These are phyloP conservation scores for Novymonas esmeraldas DNA, from an alignment of 208 protist genomes.

Conservation along the genomic window DNA sequence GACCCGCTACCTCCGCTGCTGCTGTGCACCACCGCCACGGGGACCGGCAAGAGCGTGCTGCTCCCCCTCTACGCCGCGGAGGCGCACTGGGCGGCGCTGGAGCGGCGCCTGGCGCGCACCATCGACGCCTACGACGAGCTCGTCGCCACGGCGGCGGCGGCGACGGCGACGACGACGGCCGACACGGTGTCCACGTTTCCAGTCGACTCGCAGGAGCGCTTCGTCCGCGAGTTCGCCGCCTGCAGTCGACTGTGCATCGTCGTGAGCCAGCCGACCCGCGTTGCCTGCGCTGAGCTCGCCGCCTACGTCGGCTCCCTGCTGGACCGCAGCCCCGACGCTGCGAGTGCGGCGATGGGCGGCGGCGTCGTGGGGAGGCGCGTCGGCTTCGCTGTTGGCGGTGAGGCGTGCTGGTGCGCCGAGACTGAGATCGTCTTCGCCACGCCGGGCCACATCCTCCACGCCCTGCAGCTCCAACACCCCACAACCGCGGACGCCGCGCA, in stretches of 20 bases:
- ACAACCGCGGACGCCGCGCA: background rate
- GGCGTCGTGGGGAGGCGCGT: slow-evolving; percentile 55
- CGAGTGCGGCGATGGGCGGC: background rate
- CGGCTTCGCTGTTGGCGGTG: slow-evolving; percentile 75
- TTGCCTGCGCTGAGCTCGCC: slow-evolving; percentile 71
- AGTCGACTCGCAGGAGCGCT: slow-evolving; percentile 30
- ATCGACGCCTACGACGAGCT: slow-evolving; percentile 19
- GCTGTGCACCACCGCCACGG: slow-evolving; percentile 64
- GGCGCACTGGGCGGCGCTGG: slow-evolving; percentile 62
- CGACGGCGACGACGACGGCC: background rate
- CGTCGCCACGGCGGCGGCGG: background rate
- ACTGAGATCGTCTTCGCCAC: slow-evolving; percentile 86
- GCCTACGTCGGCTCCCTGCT: slow-evolving; percentile 46
- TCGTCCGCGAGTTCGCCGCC: slow-evolving; percentile 37
- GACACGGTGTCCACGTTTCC: slow-evolving; percentile 2
- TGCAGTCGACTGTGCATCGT: slow-evolving; percentile 70
- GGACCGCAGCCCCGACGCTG: slow-evolving; percentile 3
- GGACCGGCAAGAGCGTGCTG: slow-evolving; percentile 75
- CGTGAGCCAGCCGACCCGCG: slow-evolving; percentile 82
- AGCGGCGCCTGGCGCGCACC: slow-evolving; percentile 31
- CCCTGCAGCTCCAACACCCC: slow-evolving; percentile 23
- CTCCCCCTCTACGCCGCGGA: slow-evolving; percentile 72
- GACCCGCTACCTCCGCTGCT: slow-evolving; percentile 33
- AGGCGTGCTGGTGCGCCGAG: slow-evolving; percentile 39
- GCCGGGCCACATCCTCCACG: slow-evolving; percentile 67